phyloP scores from a whole-genome alignment of 768 basidiomycete species.

The Nidula microcarpa region DNA sequence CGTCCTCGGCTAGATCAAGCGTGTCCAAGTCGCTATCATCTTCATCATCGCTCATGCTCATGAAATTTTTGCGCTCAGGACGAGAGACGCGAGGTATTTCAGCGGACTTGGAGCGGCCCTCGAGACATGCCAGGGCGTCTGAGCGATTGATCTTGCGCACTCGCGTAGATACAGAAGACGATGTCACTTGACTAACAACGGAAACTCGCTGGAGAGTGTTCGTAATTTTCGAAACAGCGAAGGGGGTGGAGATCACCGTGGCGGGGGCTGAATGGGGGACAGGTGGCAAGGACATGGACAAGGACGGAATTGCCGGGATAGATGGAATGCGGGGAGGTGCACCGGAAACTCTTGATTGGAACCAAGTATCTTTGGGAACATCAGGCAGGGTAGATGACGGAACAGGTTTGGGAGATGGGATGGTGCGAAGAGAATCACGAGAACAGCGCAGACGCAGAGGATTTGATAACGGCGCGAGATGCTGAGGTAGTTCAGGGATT shows the following conservation, averaged over 20 bases:
- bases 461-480: conserved; percentile 9
- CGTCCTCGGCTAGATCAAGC: conserved; percentile 24
- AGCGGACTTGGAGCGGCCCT: conserved; percentile 39
- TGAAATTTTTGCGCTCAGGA: conserved; percentile 42
- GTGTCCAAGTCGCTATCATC: conserved; percentile 45
- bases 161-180: conserved; percentile 41
- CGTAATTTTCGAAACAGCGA: conserved; percentile 13
- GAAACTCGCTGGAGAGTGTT: conserved; percentile 6
- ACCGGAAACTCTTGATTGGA: conserved; percentile 10
- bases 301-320: conserved; percentile 19
- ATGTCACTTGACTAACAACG: conserved; percentile 6
- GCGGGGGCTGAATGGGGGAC: conserved; percentile 10
- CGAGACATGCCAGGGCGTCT: conserved; percentile 61
- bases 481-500: conserved; percentile 15
- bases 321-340: conserved; percentile 28
- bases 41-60: conserved; percentile 68
- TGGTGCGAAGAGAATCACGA: conserved; percentile 37
- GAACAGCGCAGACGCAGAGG: conserved; percentile 24
- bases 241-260: conserved; percentile 14
- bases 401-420: conserved; percentile 60
- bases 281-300: conserved; percentile 16
- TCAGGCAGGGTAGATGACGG: conserved; percentile 52
- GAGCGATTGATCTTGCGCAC: conserved; percentile 47
- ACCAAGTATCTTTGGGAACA: conserved; percentile 21
- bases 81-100: conserved; percentile 9